These are phyloP conservation scores for Thinopyrum obtusiflorum DNA, from an alignment of 202 grass and related monocot genomes.

Conservation along the genomic window DNA sequence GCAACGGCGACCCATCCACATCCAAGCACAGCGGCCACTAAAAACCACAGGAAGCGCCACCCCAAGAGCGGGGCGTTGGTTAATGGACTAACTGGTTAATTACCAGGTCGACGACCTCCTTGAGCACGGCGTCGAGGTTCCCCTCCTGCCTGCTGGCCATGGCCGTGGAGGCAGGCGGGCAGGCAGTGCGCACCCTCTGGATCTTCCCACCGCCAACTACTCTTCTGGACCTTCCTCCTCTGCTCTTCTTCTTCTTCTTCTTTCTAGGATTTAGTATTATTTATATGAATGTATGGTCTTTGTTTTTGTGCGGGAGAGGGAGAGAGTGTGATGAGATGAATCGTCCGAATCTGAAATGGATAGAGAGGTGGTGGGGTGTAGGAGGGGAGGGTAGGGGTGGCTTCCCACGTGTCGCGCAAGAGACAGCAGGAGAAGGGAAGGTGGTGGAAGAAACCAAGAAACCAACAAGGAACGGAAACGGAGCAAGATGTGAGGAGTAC, in stretches of 20 bases:
- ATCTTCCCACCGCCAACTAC: neutral
- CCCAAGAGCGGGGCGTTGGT: too few relatives aligned
- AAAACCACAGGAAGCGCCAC: too few relatives aligned
- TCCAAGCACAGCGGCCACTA: too few relatives aligned
- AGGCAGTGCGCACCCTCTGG: neutral
- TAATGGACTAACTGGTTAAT: too few relatives aligned
- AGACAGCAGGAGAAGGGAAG: neutral
- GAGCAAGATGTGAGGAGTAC: too few relatives aligned
- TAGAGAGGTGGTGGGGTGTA: neutral
- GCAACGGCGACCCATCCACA: too few relatives aligned
- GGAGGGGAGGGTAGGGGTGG: too few relatives aligned
- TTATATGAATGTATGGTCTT: neutral
- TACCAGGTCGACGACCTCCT: slow-evolving; percentile 47
- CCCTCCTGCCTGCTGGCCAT: slow-evolving; percentile 42
- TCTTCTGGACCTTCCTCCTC: neutral
- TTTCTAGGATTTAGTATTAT: neutral
- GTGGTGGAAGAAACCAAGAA: slow-evolving; percentile 25
- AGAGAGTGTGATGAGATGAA: neutral
- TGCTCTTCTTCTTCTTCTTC: neutral
- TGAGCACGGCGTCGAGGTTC: slow-evolving; percentile 55
- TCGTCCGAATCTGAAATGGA: slow-evolving; percentile 19
- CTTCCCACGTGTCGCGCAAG: too few relatives aligned
- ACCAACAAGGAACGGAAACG: neutral
- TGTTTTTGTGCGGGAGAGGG: neutral
- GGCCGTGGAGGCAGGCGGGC: neutral